phyloP scores from a whole-genome alignment of 164 flowering plant species.

The Cinnamomum chago region DNA sequence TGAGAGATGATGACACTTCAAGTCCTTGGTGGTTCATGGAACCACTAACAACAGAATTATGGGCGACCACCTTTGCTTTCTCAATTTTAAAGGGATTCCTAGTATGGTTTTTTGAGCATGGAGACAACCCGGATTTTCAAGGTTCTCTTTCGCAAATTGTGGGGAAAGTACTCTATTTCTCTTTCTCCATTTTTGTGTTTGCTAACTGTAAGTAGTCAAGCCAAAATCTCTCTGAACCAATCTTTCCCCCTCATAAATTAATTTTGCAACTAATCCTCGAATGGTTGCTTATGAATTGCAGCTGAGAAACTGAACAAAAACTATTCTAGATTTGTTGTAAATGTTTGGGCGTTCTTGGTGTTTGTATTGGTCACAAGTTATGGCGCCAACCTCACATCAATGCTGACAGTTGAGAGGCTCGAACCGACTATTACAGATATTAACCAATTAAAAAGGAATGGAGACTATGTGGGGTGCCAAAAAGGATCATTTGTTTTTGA shows the following conservation, averaged over 20 bases:
- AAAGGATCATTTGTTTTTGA: constrained; percentile 17
- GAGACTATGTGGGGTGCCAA: constrained; percentile 15
- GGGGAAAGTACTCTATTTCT: constrained; percentile 3
- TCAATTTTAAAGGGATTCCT: constrained; percentile 3
- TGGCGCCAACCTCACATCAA: constrained; percentile 27
- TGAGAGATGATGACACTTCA: background rate
- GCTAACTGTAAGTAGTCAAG: constrained; percentile 11
- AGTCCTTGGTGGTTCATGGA: constrained; percentile 12
- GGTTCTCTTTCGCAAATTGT: constrained; percentile 1
- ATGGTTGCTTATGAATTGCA: background rate
- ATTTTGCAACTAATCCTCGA: background rate
- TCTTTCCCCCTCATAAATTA: background rate
- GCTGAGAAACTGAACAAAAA: constrained; percentile 5
- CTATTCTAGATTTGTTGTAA: constrained; percentile 18
- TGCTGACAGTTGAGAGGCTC: constrained; percentile 21
- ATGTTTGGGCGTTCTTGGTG: constrained; percentile 19
- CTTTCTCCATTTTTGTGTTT: constrained; percentile 6
- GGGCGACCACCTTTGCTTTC: constrained; percentile 6
- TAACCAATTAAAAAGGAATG: background rate
- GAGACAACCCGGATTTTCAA: constrained; percentile 6
- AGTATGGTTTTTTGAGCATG: constrained; percentile 12
- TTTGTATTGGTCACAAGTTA: constrained; percentile 19
- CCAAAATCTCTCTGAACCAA: background rate
- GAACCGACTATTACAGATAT: constrained; percentile 12
- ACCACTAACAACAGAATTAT: constrained; percentile 9